Evolutionary conservation across 2,329 filamentous ascomycete genomes (phyloP).

Genomic region (Arachnopeziza araneosa): DNA sequence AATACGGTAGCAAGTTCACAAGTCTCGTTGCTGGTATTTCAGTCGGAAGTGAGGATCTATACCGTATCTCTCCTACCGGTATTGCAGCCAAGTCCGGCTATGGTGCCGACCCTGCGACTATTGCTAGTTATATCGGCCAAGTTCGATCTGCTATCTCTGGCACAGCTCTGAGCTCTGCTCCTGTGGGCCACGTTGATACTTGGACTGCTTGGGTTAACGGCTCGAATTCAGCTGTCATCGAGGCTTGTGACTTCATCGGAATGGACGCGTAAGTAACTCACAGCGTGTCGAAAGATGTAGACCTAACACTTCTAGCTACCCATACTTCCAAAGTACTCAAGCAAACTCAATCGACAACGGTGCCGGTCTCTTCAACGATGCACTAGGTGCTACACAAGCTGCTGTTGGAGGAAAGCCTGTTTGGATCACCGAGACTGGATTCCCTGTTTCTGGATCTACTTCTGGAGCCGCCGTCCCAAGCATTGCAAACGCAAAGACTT

Average conservation of each 20-base stretch:
- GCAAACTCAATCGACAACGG: slow-evolving; percentile 60
- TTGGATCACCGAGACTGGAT: slow-evolving; percentile 87
- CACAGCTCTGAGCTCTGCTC: slow-evolving; percentile 50
- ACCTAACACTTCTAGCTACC: slow-evolving; percentile 41
- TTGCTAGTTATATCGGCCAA: slow-evolving; percentile 66
- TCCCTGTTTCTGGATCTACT: slow-evolving; percentile 66
- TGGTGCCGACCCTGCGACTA: slow-evolving; percentile 55
- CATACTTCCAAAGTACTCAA: slow-evolving; percentile 72
- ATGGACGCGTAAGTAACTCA: slow-evolving; percentile 52
- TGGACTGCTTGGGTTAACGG: slow-evolving; percentile 75
- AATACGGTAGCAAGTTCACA: slow-evolving; percentile 62
- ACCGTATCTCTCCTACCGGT: slow-evolving; percentile 69
- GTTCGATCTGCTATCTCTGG: slow-evolving; percentile 58
- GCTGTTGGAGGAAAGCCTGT: slow-evolving; percentile 63
- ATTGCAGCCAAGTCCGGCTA: slow-evolving; percentile 55
- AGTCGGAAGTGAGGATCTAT: slow-evolving; percentile 81
- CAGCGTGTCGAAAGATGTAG: background rate
- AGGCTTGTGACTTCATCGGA: slow-evolving; percentile 71
- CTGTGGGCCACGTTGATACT: slow-evolving; percentile 82
- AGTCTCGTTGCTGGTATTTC: slow-evolving; percentile 74
- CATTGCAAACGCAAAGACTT: slow-evolving; percentile 65
- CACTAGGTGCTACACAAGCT: slow-evolving; percentile 53
- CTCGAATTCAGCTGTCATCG: slow-evolving; percentile 65
- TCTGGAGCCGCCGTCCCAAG: slow-evolving; percentile 59
- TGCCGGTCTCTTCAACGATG: slow-evolving; percentile 61